Conservation (phyloP, 2,329 filamentous ascomycete species). For the Aspergillus fumigatus region DNA sequence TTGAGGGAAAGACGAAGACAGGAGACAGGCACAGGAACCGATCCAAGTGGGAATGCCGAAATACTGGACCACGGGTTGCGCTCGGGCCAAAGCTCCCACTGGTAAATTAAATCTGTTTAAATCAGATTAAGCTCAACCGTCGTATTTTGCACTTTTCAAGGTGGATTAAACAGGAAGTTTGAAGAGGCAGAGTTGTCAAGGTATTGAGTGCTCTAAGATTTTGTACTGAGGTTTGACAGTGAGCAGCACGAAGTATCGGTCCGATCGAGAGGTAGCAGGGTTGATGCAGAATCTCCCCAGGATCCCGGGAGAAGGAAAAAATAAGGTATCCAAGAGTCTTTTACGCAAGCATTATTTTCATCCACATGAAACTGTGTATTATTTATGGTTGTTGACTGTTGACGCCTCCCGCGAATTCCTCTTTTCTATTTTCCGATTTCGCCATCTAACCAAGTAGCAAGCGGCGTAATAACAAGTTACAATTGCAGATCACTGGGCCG, state of each 20-base stretch:
- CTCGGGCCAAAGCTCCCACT: background rate
- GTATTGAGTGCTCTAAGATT: background rate
- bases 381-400: background rate
- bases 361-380: background rate
- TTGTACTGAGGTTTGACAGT: no score
- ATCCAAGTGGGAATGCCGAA: constrained; percentile 4
- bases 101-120: background rate
- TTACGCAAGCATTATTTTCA: background rate
- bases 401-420: background rate
- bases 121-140: background rate
- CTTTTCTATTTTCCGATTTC: background rate
- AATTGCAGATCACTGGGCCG: constrained; percentile 13
- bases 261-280: background rate
- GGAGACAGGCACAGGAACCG: background rate
- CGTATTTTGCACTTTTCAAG: background rate
- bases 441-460: background rate
- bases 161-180: background rate
- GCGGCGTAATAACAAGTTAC: background rate
- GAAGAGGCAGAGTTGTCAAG: background rate
- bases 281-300: background rate
- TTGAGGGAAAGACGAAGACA: constrained; percentile 9
- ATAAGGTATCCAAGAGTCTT: background rate
- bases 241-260: background rate
- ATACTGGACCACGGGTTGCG: constrained; percentile 6
- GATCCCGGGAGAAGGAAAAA: background rate